Percentiles rank a stretch among this genome's conserved stretches.
These are phyloP conservation scores for Termitomyces sp. DNA, from an alignment of 768 basidiomycete genomes.

Conservation along the genomic window DNA sequence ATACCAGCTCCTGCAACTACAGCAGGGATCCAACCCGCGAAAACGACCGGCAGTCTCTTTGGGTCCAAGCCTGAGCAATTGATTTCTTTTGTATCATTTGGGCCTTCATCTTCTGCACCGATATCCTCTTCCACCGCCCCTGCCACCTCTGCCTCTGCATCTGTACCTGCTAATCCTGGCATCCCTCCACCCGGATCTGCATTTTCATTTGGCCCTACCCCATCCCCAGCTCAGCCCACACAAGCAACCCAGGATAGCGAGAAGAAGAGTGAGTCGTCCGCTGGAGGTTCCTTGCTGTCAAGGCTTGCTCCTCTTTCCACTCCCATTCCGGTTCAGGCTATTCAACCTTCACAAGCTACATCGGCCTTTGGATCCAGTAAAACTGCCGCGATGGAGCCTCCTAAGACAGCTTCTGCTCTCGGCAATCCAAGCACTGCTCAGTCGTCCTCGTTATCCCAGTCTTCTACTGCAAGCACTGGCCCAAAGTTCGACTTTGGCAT, in stretches of 20 bases:
- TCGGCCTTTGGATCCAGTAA: conserved; percentile 15
- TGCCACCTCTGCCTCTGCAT: neutral
- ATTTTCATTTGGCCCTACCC: conserved; percentile 10
- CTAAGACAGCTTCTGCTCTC: conserved; percentile 19
- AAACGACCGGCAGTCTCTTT: conserved; percentile 10
- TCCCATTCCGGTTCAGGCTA: conserved; percentile 8
- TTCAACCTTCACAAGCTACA: conserved; percentile 6
- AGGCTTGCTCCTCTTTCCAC: conserved; percentile 12
- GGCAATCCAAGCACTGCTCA: conserved; percentile 11
- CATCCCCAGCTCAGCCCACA: conserved; percentile 6
- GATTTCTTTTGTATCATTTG: conserved; percentile 8
- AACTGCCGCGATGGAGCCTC: conserved; percentile 12
- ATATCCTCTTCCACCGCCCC: neutral
- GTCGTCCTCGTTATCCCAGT: conserved; percentile 13
- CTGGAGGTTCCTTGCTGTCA: conserved; percentile 17
- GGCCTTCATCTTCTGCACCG: neutral
- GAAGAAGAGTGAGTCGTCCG: conserved; percentile 7
- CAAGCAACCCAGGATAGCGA: conserved; percentile 6
- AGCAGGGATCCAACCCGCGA: conserved; percentile 3
- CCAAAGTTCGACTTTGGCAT: conserved; percentile 36
- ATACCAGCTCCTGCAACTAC: conserved; percentile 1
- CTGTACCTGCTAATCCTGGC: neutral
- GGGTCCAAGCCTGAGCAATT: conserved; percentile 1
- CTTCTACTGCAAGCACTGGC: conserved; percentile 18
- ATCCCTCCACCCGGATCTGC: conserved; percentile 7